Evolutionary conservation across 2,329 filamentous ascomycete genomes (phyloP), one percentile per base, ranked within the genome.

Genomic region (Leptodontidium sp.): DNA sequence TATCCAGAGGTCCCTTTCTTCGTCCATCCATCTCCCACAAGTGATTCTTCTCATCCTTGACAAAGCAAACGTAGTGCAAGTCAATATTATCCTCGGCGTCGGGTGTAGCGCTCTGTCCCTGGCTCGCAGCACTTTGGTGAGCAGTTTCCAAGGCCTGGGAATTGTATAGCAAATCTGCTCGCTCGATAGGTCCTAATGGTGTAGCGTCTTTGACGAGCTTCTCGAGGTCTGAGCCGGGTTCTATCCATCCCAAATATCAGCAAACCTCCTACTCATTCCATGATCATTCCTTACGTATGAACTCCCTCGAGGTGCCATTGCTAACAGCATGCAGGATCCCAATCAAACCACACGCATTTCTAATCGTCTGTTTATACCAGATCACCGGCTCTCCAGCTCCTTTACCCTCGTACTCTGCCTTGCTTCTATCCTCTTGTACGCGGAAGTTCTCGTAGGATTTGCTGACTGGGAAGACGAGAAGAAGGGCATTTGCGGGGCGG

Each of bases 351-450:
- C 96, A 99, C 0, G 96, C 94, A 80, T 98, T 98, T 72, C 92
- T 88, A 75, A 98, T 98, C 0, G 95, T 98, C 82, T 98, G 96
- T 74, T 89, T 93, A 85, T 94, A 98, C 96, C 96, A 99, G 3
- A 97, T 77, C 0, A 98, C 93, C 5, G 93, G 90, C 77, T 98
- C 93, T 0, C 76, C 77, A 0, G 86, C 81, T 1, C 94, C 94
- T 21, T 84, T 85, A 53, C 91, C 91, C 0, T 79, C 78, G 82
- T 97, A 97, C 49, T 89, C 87, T 1, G 82, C 73, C 52, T 83
- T 82, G 26, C 85, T 79, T 64, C 84, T 83, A 81, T 98, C 94
- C 83, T 97, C 94, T 57, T 88, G 84, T 70, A 87, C 80, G 52
- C 94, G 91, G 78, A 91, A 90, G 69, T 86, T 87, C 82, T 98